Evolutionary conservation across 805 yeast species (phyloP).

Genomic region (Candida germanica): DNA sequence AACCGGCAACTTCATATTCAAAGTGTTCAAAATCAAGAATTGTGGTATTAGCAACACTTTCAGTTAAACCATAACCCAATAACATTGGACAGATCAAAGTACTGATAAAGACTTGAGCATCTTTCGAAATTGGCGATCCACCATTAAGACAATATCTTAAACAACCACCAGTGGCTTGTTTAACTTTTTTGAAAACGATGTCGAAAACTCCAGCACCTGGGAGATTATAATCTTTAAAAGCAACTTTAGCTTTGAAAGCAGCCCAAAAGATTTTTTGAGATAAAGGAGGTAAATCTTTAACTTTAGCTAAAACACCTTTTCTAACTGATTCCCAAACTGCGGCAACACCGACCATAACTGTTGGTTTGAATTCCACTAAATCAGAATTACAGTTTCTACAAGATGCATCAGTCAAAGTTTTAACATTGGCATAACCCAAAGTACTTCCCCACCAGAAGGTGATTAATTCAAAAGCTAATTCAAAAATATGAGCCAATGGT

Average conservation of each 20-base stretch:
- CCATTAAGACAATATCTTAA: slow-evolving; percentile 76
- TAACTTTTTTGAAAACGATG: slow-evolving; percentile 80
- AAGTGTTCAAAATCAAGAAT: slow-evolving; percentile 62
- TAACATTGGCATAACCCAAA: slow-evolving; percentile 88
- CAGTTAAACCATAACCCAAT: slow-evolving; percentile 95
- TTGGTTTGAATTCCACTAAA: slow-evolving; percentile 80
- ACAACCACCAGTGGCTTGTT: slow-evolving; percentile 92
- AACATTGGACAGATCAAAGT: slow-evolving; percentile 81
- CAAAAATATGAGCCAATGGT: slow-evolving; percentile 96
- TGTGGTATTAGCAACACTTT: slow-evolving; percentile 86
- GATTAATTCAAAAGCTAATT: slow-evolving; percentile 79
- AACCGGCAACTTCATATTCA: slow-evolving; percentile 78
- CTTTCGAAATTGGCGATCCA: slow-evolving; percentile 83
- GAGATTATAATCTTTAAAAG: slow-evolving; percentile 58
- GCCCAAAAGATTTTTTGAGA: slow-evolving; percentile 86
- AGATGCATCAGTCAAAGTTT: slow-evolving; percentile 81
- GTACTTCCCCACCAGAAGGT: slow-evolving; percentile 86
- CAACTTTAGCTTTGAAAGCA: slow-evolving; percentile 71
- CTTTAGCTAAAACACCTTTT: slow-evolving; percentile 83
- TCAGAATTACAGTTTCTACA: slow-evolving; percentile 87
- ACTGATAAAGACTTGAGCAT: slow-evolving; percentile 78
- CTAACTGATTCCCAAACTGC: slow-evolving; percentile 97
- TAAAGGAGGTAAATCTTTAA: slow-evolving; percentile 59
- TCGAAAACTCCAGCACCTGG: slow-evolving; percentile 77
- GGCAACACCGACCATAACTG: slow-evolving; percentile 97